phyloP scores from a whole-genome alignment of 2,329 filamentous ascomycete species.

The Pseudogymnoascus sp. region DNA sequence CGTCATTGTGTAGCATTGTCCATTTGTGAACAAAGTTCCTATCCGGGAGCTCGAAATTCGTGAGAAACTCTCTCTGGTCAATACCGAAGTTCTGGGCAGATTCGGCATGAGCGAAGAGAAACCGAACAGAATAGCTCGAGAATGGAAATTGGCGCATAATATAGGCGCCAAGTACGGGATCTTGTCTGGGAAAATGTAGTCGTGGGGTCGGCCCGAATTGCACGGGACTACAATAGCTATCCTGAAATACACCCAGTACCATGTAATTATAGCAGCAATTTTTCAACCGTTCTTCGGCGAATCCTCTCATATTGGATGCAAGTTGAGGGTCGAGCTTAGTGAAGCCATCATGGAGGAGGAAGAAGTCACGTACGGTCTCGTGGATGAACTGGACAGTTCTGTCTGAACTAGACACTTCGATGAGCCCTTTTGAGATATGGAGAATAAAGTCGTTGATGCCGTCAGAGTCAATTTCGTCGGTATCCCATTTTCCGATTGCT shows the following conservation, averaged over 20 bases:
- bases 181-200: conserved; percentile 12
- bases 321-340: background rate
- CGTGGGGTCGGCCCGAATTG: conserved; percentile 16
- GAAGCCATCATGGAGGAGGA: conserved; percentile 17
- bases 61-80: background rate
- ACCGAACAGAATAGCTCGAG: conserved; percentile 35
- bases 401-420: conserved; percentile 28
- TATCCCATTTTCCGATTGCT: conserved; percentile 18
- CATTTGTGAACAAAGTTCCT: background rate
- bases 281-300: conserved; percentile 37
- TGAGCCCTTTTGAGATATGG: conserved; percentile 37
- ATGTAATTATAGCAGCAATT: conserved; percentile 38
- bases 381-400: conserved; percentile 36
- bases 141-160: conserved; percentile 32
- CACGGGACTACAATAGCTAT: background rate
- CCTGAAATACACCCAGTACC: conserved; percentile 18
- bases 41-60: background rate
- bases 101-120: conserved; percentile 36
- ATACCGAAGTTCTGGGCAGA: conserved; percentile 22
- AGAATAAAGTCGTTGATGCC: conserved; percentile 32
- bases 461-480: conserved; percentile 21
- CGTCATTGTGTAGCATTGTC: background rate
- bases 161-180: conserved; percentile 11
- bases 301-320: background rate
- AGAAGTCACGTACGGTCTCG: conserved; percentile 35